These are phyloP conservation scores for Agrocybe praecox DNA, from an alignment of 768 basidiomycete genomes.

Conservation along the genomic window DNA sequence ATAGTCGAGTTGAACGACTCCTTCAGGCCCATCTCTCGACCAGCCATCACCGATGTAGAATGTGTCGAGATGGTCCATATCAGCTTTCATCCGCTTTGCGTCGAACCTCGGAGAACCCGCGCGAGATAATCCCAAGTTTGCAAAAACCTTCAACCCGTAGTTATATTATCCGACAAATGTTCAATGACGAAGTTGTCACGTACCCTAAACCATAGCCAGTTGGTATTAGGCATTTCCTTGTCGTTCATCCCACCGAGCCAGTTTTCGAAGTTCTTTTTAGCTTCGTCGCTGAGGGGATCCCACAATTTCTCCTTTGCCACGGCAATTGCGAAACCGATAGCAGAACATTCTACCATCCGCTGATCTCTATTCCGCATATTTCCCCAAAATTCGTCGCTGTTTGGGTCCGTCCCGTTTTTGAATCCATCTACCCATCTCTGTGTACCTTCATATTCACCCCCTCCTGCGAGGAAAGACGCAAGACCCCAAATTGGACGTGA, in stretches of 20 bases:
- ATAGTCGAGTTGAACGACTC: slow-evolving; percentile 78
- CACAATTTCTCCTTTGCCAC: slow-evolving; percentile 67
- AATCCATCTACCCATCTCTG: slow-evolving; percentile 70
- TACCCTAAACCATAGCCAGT: slow-evolving; percentile 84
- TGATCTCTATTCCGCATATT: slow-evolving; percentile 75
- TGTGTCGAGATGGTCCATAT: slow-evolving; percentile 75
- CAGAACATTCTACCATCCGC: slow-evolving; percentile 82
- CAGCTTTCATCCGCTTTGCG: slow-evolving; percentile 65
- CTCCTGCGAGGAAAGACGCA: slow-evolving; percentile 65
- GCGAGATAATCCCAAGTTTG: slow-evolving; percentile 70
- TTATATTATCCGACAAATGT: neutral
- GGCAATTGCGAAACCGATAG: slow-evolving; percentile 72
- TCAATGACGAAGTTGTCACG: slow-evolving; percentile 15
- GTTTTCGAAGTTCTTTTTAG: slow-evolving; percentile 57
- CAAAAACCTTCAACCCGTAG: slow-evolving; percentile 55
- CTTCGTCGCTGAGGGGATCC: slow-evolving; percentile 55
- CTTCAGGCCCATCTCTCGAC: slow-evolving; percentile 79
- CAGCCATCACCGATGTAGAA: slow-evolving; percentile 79
- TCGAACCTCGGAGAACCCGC: slow-evolving; percentile 62
- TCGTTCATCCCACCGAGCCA: slow-evolving; percentile 81
- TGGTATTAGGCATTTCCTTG: slow-evolving; percentile 83
- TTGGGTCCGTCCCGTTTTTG: slow-evolving; percentile 67
- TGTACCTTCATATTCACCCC: slow-evolving; percentile 57
- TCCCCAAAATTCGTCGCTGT: slow-evolving; percentile 74
- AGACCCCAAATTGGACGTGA: slow-evolving; percentile 80